phyloP scores from a whole-genome alignment of 345 rosid species.

The Erysimum cheiranthoides region DNA sequence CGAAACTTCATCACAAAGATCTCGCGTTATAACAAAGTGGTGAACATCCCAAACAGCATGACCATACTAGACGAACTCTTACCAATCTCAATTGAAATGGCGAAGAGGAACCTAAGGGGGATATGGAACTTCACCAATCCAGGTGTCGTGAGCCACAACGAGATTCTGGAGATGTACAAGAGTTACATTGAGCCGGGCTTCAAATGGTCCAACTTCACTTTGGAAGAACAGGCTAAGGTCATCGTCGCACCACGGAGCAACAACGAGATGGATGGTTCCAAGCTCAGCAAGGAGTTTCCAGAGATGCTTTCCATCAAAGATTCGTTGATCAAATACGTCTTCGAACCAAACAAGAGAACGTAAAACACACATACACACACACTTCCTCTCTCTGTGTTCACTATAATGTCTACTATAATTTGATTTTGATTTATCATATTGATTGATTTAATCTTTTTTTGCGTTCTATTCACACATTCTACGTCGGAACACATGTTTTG shows the following conservation, averaged over 20 bases:
- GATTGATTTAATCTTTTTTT: slow-evolving; percentile 34
- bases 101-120: slow-evolving; percentile 79
- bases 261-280: slow-evolving; percentile 84
- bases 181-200: slow-evolving; percentile 68
- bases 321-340: slow-evolving; percentile 75
- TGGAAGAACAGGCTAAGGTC: slow-evolving; percentile 93
- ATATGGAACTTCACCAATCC: slow-evolving; percentile 97
- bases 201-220: slow-evolving; percentile 72
- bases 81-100: slow-evolving; percentile 91
- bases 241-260: slow-evolving; percentile 91
- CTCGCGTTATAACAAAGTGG: slow-evolving; percentile 88
- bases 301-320: slow-evolving; percentile 82
- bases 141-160: slow-evolving; percentile 89
- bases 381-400: slow-evolving; percentile 25
- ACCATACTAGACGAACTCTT: slow-evolving; percentile 84
- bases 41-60: slow-evolving; percentile 95
- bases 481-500: slow-evolving; percentile 27
- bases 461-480: slow-evolving; percentile 15
- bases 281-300: slow-evolving; percentile 89
- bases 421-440: slow-evolving; percentile 30
- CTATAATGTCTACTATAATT: slow-evolving; percentile 25
- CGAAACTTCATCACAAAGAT: slow-evolving; percentile 93
- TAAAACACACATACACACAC: slow-evolving; percentile 26
- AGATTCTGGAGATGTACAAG: slow-evolving; percentile 96
- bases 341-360: slow-evolving; percentile 75